Evolutionary conservation across 495 filamentous ascomycete genomes (phyloP).

Genomic region (Elaphomyces granulatus): DNA sequence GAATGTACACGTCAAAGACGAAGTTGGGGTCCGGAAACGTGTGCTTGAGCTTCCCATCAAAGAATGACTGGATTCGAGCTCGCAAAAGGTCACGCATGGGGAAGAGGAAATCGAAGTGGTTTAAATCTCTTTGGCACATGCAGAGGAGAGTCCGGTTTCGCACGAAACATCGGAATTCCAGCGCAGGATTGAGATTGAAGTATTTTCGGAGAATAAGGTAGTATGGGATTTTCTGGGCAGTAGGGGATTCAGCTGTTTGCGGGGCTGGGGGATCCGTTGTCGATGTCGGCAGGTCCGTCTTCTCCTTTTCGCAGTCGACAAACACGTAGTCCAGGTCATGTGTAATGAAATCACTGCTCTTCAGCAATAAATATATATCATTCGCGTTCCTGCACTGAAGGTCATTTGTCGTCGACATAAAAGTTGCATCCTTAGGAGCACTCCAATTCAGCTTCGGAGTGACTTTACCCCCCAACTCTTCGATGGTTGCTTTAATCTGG

Average conservation of each 20-base stretch:
- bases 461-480: slow-evolving; percentile 65
- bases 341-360: slow-evolving; percentile 82
- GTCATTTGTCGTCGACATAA: slow-evolving; percentile 81
- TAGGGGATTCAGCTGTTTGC: slow-evolving; percentile 6
- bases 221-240: slow-evolving; percentile 36
- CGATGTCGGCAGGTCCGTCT: slow-evolving; percentile 1
- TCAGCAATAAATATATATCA: slow-evolving; percentile 86
- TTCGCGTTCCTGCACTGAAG: slow-evolving; percentile 76
- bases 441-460: slow-evolving; percentile 96
- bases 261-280: slow-evolving; percentile 5
- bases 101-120: slow-evolving; percentile 73
- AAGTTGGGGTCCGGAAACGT: slow-evolving; percentile 76
- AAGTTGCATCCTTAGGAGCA: slow-evolving; percentile 90
- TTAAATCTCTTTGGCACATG: slow-evolving; percentile 79
- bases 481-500: slow-evolving; percentile 58
- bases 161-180: slow-evolving; percentile 94
- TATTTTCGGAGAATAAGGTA: slow-evolving; percentile 71
- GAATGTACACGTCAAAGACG: slow-evolving; percentile 82
- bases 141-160: slow-evolving; percentile 62
- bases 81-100: slow-evolving; percentile 47
- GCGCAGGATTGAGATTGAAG: slow-evolving; percentile 70
- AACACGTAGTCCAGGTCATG: slow-evolving; percentile 92
- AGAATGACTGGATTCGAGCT: slow-evolving; percentile 52
- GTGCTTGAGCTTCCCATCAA: slow-evolving; percentile 51
- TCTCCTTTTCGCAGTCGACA: slow-evolving; percentile 50